Base-by-base conservation (phyloP, 208 protist genomes). In the Crithidia mellificae region DNA sequence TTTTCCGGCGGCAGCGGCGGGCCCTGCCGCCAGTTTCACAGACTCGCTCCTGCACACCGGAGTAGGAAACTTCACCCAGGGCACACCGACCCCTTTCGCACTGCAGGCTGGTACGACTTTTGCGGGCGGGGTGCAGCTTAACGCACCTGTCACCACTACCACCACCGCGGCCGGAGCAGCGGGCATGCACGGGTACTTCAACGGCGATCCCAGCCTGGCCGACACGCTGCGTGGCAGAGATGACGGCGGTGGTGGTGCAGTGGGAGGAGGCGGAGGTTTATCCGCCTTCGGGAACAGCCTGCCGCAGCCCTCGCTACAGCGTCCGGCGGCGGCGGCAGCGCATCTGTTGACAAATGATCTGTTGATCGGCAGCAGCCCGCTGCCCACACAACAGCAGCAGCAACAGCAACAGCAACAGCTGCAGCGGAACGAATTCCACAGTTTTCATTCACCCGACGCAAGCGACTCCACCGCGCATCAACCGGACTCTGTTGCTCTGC, bases 351-450 rank as follows among this genome's bases (percentile, higher is more conserved):
- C 41, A 36, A 64, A 25, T 29, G 68, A 74, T n/a, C 22, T 63
- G 25, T 53, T 74, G 14, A 74, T 74, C 43, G 68, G 68, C 43
- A 68, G 68, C 46, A 74, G 30, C 15, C 68, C 59, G 25, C 8
- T 68, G n/a, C 53, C 61, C 9, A 68, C 68, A 17, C 61, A 57
- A 51, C 61, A 63, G 22, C 51, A 62, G 65, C 64, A 69, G 32
- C 39, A 39, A 7, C 27, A 38, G 30, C n/a, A n/a, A n/a, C n/a
- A n/a, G n/a, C n/a, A n/a, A n/a, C n/a, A n/a, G n/a, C n/a, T n/a
- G n/a, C n/a, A 14, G 14, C 14, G 22, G 20, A 24, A 29, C 22
- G 39, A n/a, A n/a, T 14, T 24, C 39, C 24, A 20, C 39, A 12
- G n/a, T 5, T 20, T 36, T 4, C 24, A 0, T 1, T 29, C 0